Evolutionary conservation across 2,329 filamentous ascomycete species (phyloP).

Genomic region (Colletotrichum spinosum): DNA sequence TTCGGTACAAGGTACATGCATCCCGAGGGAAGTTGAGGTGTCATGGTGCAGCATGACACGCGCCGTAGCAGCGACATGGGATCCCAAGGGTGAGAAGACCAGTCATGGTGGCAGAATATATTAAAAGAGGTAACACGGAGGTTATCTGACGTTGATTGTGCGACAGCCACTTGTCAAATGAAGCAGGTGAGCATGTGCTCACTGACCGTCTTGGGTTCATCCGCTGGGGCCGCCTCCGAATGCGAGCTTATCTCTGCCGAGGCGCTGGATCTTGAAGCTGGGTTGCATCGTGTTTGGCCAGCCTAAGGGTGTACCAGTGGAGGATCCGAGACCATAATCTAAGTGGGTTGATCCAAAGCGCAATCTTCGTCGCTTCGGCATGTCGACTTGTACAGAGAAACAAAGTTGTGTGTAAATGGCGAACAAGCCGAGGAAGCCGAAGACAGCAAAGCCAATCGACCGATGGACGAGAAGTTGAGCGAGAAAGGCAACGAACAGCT

Average conservation of each 20-base stretch:
- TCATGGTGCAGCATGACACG: conserved; percentile 12
- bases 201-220: conserved; percentile 25
- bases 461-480: neutral
- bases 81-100: conserved; percentile 15
- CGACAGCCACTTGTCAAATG: conserved; percentile 26
- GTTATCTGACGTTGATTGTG: conserved; percentile 24
- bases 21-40: conserved; percentile 5
- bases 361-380: conserved; percentile 18
- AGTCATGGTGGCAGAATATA: conserved; percentile 7
- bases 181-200: conserved; percentile 34
- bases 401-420: conserved; percentile 10
- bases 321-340: conserved; percentile 1
- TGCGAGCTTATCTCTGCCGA: conserved; percentile 26
- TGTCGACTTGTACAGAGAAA: conserved; percentile 2
- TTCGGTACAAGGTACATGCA: conserved; percentile 6
- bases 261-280: conserved; percentile 6
- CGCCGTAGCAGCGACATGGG: conserved; percentile 10
- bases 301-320: conserved; percentile 7
- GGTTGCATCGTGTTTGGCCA: conserved; percentile 1
- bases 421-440: conserved; percentile 20
- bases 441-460: neutral
- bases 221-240: conserved; percentile 19
- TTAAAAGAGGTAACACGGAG: conserved; percentile 14
- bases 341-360: conserved; percentile 4
- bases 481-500: too few relatives aligned